Evolutionary conservation across 2,329 filamentous ascomycete species (phyloP), one percentile per base, ranked within the genome.

Genomic region (Harringtonia lauricola): DNA sequence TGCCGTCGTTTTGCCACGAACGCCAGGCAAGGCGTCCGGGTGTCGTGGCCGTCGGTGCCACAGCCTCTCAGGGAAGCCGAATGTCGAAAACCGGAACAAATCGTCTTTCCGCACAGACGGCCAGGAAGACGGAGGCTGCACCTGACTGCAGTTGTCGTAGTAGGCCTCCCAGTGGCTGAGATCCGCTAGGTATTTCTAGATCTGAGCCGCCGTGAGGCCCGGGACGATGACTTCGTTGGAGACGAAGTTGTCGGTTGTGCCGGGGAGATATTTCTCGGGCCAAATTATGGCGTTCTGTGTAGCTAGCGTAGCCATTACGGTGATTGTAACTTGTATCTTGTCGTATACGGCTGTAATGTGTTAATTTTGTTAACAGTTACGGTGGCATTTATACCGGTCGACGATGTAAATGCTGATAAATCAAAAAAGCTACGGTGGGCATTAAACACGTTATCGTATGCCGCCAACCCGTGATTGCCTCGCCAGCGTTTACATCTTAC

Each of bases 181-280:
- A 37, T 44, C 38, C 4, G 38, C 42, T 8, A 44, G 15, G 17
- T 14, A 34, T 2, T 31, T 22, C 42, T 37, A 45, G n/a, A 41
- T 33, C 6, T 45, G 14, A 14, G 24, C 19, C 2, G 43, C 33
- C 3, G 37, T 37, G 22, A 45, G 33, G 34, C 38, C 43, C 4
- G 17, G 19, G 14, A 29, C 38, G 18, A 41, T 18, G 33, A 45
- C 43, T 26, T 45, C 43, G 33, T 45, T 45, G 43, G 43, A 45
- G 31, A 45, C 43, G 19, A 30, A 41, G 33, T 45, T 45, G 43
- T 45, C 43, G 3, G 31, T 36, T 5, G 15, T 22, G 24, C 43
- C 43, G 5, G 43, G 42, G 18, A 39, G 38, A 26, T 41, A 41
- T n/a, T 41, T 22, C 24, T 36, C 26, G 22, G 43, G 43, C 43